Percentiles rank a stretch among this genome's conserved stretches.
These are phyloP conservation scores for Peribolospora kevripleyi DNA, from an alignment of 768 basidiomycete genomes.

Conservation along the genomic window DNA sequence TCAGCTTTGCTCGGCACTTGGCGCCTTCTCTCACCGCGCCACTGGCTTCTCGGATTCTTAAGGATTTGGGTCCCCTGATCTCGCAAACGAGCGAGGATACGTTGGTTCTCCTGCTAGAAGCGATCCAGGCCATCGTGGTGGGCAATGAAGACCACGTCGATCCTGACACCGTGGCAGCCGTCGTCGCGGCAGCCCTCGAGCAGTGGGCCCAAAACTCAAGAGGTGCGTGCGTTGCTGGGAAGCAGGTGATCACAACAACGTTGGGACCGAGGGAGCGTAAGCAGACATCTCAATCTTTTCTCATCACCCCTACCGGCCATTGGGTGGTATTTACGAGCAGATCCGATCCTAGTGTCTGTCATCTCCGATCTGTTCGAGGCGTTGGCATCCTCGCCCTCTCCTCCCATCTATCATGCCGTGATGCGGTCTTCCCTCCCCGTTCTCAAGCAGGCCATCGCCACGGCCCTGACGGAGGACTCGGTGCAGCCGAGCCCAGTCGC, in stretches of 20 bases:
- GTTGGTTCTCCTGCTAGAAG: constrained; percentile 62
- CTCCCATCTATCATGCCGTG: constrained; percentile 44
- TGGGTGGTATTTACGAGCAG: constrained; percentile 21
- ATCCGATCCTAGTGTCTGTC: constrained; percentile 70
- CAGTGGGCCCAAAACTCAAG: constrained; percentile 71
- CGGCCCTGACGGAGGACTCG: constrained; percentile 21
- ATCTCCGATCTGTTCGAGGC: constrained; percentile 53
- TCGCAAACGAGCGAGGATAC: constrained; percentile 62
- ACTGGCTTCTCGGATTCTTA: constrained; percentile 48
- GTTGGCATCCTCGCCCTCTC: constrained; percentile 36
- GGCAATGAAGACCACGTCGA: constrained; percentile 7
- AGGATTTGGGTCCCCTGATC: constrained; percentile 62
- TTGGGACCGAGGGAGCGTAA: too few relatives aligned
- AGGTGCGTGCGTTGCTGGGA: constrained; percentile 26
- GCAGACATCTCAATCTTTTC: too few relatives aligned
- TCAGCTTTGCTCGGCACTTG: constrained; percentile 23
- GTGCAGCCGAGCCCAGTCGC: constrained; percentile 39
- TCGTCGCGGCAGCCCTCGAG: constrained; percentile 44
- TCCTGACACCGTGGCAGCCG: constrained; percentile 30
- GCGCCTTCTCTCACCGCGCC: constrained; percentile 32
- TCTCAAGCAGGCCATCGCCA: constrained; percentile 38
- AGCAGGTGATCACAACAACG: too few relatives aligned
- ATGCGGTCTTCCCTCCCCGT: constrained; percentile 48
- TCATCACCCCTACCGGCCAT: too few relatives aligned
- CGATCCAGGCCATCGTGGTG: constrained; percentile 38